phyloP scores from a whole-genome alignment of 2,329 filamentous ascomycete genomes.

The Podosphaera aphanis region DNA sequence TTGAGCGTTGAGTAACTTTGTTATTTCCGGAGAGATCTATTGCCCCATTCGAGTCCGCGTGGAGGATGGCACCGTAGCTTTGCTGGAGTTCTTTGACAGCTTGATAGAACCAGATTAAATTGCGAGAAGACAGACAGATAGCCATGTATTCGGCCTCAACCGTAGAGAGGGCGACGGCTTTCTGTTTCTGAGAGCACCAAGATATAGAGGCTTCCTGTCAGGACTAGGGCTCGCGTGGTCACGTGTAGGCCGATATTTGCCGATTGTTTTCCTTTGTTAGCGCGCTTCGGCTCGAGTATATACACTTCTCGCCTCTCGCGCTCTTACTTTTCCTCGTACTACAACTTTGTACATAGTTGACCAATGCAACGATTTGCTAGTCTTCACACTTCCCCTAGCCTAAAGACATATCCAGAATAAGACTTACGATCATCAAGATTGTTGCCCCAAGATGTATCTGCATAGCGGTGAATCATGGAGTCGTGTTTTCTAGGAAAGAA shows the following conservation, averaged over 20 bases:
- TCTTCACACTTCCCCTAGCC: too few species aligned
- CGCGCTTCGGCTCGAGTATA: too few species aligned
- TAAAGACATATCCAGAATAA: not conserved
- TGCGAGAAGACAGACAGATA: not conserved
- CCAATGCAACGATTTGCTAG: too few species aligned
- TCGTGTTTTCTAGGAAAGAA: not conserved
- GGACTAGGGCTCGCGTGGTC: too few species aligned
- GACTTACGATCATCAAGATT: constrained; percentile 1
- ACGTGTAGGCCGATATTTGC: too few species aligned
- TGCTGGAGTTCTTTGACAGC: not conserved
- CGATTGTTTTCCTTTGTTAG: too few species aligned
- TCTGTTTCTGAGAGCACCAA: not conserved
- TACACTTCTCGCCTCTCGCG: too few species aligned
- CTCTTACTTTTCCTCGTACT: too few species aligned
- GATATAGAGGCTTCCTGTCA: not conserved
- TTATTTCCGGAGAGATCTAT: constrained; percentile 1
- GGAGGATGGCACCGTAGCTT: not conserved
- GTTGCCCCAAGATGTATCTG: not conserved
- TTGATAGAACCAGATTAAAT: not conserved
- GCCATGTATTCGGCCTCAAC: not conserved
- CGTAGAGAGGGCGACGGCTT: not conserved
- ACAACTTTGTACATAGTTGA: too few species aligned
- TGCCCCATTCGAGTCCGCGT: not conserved
- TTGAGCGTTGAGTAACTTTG: constrained; percentile 1
- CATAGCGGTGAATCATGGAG: not conserved